Evolutionary conservation across 179 eudicot genomes (phyloP).

Genomic region (Pouteria campechiana): DNA sequence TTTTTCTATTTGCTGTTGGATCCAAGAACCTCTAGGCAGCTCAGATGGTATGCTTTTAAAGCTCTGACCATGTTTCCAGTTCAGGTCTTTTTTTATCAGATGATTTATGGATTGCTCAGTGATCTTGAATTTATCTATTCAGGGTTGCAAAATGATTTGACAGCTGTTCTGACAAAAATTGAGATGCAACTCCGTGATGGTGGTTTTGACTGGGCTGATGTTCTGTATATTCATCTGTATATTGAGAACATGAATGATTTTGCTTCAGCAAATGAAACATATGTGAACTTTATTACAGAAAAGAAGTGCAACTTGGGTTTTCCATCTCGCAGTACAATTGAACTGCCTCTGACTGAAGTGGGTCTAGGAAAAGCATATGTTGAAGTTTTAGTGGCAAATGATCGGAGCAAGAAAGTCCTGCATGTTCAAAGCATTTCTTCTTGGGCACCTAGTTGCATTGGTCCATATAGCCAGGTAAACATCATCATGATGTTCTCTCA

Average conservation of each 20-base stretch:
- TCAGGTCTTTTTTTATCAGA: neutral
- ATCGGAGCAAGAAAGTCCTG: conserved; percentile 66
- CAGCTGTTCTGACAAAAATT: conserved; percentile 37
- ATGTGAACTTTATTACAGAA: conserved; percentile 75
- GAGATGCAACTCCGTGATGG: conserved; percentile 48
- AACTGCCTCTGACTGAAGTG: conserved; percentile 63
- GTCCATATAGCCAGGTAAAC: conserved; percentile 98
- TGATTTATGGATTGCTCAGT: neutral
- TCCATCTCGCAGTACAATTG: conserved; percentile 94
- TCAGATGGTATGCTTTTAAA: conserved; percentile 33
- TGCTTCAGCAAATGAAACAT: conserved; percentile 75
- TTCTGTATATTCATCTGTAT: conserved; percentile 78
- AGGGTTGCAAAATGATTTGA: conserved; percentile 75
- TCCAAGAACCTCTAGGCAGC: conserved; percentile 29
- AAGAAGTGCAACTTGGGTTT: conserved; percentile 88
- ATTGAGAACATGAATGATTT: conserved; percentile 76
- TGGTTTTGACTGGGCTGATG: conserved; percentile 70
- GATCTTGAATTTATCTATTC: neutral
- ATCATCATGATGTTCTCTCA: too few species aligned
- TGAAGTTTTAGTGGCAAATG: conserved; percentile 77
- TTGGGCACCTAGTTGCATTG: conserved; percentile 99
- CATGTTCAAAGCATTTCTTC: conserved; percentile 94
- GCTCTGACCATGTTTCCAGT: neutral
- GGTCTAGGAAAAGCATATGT: conserved; percentile 72
- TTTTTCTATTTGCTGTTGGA: conserved; percentile 66